Evolutionary conservation across 2,329 filamentous ascomycete species (phyloP).

Genomic region (Emericellopsis atlantica): DNA sequence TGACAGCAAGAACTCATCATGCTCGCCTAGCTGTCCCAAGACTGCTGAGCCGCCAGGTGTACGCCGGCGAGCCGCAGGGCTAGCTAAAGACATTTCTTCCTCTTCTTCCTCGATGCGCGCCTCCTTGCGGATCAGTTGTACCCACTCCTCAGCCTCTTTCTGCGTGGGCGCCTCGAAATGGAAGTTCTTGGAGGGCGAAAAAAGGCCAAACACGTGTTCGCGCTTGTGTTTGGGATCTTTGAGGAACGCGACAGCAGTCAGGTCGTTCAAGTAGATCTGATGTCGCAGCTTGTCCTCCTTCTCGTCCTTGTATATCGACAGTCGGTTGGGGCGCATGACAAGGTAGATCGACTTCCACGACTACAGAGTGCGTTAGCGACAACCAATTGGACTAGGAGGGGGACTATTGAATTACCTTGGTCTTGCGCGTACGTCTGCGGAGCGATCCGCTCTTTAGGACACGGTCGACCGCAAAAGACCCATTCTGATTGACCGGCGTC

Average conservation of each 20-base stretch:
- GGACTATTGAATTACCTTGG: conserved; percentile 51
- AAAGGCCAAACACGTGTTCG: conserved; percentile 81
- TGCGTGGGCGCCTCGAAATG: conserved; percentile 69
- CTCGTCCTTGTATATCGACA: conserved; percentile 88
- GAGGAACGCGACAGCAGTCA: conserved; percentile 81
- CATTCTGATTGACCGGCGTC: conserved; percentile 85
- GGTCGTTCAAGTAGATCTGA: conserved; percentile 76
- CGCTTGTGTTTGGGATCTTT: conserved; percentile 82
- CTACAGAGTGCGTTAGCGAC: conserved; percentile 24
- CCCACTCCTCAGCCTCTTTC: conserved; percentile 75
- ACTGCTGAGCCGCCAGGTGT: conserved; percentile 16
- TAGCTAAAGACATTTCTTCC: conserved; percentile 66
- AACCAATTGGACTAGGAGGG: conserved; percentile 4
- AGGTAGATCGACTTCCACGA: conserved; percentile 85
- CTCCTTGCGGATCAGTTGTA: conserved; percentile 64
- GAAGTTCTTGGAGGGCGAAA: conserved; percentile 82
- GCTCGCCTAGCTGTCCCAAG: conserved; percentile 5
- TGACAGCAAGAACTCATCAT: conserved; percentile 28
- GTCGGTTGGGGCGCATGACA: conserved; percentile 77
- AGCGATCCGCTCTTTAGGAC: conserved; percentile 84
- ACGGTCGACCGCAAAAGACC: conserved; percentile 90
- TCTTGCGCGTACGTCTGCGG: conserved; percentile 82
- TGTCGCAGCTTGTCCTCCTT: conserved; percentile 83
- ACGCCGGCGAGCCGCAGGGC: conserved; percentile 42
- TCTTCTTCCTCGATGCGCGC: conserved; percentile 82